Conservation (phyloP, 2,329 filamentous ascomycete genomes). For the Microdochium paspali region DNA sequence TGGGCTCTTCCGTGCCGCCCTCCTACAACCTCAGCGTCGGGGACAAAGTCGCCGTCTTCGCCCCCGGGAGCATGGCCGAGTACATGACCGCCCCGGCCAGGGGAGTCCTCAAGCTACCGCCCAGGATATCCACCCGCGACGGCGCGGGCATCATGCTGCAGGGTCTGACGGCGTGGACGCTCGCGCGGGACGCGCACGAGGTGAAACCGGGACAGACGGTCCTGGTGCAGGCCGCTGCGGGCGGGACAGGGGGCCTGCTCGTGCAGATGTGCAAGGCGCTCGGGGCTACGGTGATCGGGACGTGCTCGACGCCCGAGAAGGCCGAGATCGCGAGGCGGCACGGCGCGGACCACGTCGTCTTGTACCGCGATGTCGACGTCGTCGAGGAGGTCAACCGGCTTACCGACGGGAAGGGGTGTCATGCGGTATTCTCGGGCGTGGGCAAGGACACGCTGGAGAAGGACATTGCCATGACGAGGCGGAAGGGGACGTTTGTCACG, state of each 20-base stretch:
- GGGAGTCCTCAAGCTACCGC: background rate
- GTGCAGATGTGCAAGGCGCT: conserved; percentile 3
- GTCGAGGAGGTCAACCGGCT: background rate
- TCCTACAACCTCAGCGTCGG: background rate
- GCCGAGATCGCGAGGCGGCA: background rate
- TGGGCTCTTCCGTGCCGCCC: background rate
- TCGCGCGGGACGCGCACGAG: background rate
- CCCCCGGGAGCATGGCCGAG: background rate
- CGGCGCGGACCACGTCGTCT: background rate
- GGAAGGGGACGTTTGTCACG: conserved; percentile 54
- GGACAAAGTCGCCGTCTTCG: background rate
- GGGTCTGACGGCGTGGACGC: background rate
- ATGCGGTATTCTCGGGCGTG: background rate
- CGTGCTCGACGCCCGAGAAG: background rate
- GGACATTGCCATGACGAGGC: background rate
- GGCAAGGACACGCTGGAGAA: conserved; percentile 34
- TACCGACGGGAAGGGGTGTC: background rate
- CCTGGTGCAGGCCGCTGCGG: conserved; percentile 3
- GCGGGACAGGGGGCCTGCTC: conserved; percentile 2
- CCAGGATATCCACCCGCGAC: background rate
- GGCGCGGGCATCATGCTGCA: conserved; percentile 1
- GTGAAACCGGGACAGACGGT: conserved; percentile 1
- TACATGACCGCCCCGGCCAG: background rate
- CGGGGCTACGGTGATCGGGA: conserved; percentile 3
- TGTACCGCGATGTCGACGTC: background rate